These are phyloP conservation scores for Cardiospermum halicacabum DNA, from an alignment of 345 rosid species.

Conservation along the genomic window DNA sequence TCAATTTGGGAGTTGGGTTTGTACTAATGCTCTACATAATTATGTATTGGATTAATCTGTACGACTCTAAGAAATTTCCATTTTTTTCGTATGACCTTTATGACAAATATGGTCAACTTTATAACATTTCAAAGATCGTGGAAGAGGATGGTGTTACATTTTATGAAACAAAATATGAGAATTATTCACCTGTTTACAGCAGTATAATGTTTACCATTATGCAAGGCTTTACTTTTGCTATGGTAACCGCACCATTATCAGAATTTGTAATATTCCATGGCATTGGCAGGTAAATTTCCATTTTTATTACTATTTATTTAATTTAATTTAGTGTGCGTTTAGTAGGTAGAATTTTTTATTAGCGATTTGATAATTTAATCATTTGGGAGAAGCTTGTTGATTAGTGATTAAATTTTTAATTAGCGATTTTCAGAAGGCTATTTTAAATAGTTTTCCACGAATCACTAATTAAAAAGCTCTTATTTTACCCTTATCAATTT, in stretches of 20 bases:
- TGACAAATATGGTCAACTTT: conserved; percentile 9
- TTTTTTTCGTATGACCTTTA: conserved; percentile 17
- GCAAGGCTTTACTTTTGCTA: conserved; percentile 25
- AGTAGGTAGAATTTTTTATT: too few relatives aligned
- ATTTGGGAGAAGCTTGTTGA: too few relatives aligned
- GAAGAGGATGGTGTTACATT: background rate
- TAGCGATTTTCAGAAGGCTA: too few relatives aligned
- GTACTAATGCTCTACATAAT: conserved; percentile 15
- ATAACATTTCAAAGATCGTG: conserved; percentile 10
- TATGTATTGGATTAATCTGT: conserved; percentile 20
- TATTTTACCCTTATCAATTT: too few relatives aligned
- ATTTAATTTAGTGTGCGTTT: too few relatives aligned
- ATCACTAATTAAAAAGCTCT: too few relatives aligned
- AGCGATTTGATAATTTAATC: too few relatives aligned
- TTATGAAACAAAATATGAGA: conserved; percentile 8
- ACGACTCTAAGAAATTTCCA: conserved; percentile 20
- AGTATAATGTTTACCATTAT: conserved; percentile 16
- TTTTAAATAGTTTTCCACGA: too few relatives aligned
- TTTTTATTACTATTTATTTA: too few relatives aligned
- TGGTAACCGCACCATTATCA: conserved; percentile 16
- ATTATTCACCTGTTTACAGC: conserved; percentile 24
- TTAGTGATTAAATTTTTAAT: too few relatives aligned
- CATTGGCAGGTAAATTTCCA: too few relatives aligned
- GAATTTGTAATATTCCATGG: conserved; percentile 32
- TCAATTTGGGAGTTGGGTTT: conserved; percentile 17